Evolutionary conservation across 352 stramenopile genomes (phyloP), one percentile per base, ranked within the genome.

Genomic region (Phytophthora boehmeriae): DNA sequence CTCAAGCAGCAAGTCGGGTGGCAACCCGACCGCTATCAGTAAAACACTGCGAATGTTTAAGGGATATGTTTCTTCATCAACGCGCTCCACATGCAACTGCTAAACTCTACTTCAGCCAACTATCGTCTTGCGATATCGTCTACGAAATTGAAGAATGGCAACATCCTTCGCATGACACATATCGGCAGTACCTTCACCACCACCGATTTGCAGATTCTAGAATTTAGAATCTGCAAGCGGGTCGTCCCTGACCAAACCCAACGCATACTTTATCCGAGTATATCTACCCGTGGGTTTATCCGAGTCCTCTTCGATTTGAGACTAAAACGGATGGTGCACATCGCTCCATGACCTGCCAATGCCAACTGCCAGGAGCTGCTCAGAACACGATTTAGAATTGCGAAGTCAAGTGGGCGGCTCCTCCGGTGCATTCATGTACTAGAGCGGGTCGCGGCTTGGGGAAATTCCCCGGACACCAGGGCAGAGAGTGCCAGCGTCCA

Each of bases 351-450:
- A 8, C 38, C 27, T 11, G 23, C 30, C 16, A 20, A 2, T 11
- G 9, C 19, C 17, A 30, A 8, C 25, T 14, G 17, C 2, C 14
- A n/a, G 9, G 4, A 51, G 28, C 13, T 27, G 38, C 14, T 23
- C 41, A 35, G 83, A 94, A 92, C 85, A 92, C 85, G 80, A 94
- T 92, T 94, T 94, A 94, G 85, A 94, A 94, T 94, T 94, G 85
- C 85, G 75, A 78, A 92, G 85, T 94, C 85, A 94, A 94, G 85
- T 77, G 79, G 80, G 76, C 71, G 65, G 36, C 20, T 19, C 22
- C 17, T 44, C 22, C 8, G 54, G 59, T 63, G 43, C 56, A 25
- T 30, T 30, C 23, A 30, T 64, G 54, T 27, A 39, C 46, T 63
- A 32, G 49, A 30, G 11, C 5, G 14, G 63, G 56, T 47, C 76